Conservation (phyloP, 2,329 filamentous ascomycete genomes). For the Colletotrichum melonis region DNA sequence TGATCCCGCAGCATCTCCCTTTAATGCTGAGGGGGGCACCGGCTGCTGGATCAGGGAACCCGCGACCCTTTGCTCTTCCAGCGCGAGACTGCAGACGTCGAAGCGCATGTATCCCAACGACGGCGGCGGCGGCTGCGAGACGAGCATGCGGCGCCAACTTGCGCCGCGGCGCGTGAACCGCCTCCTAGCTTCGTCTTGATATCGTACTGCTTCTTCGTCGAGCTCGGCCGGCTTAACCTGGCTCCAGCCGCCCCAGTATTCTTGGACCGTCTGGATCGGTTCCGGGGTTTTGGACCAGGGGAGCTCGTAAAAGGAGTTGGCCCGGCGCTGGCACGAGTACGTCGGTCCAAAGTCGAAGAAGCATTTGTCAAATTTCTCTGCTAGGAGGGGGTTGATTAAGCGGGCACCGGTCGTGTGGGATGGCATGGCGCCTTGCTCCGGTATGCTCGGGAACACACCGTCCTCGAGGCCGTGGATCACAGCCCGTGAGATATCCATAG, state of each 20-base stretch:
- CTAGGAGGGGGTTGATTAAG: constrained; percentile 28
- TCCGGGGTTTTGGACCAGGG: constrained; percentile 4
- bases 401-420: not conserved
- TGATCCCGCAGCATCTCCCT: not conserved
- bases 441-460: not conserved
- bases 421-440: not conserved
- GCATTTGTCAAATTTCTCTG: constrained; percentile 27
- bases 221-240: not conserved
- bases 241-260: constrained; percentile 25
- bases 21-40: not conserved
- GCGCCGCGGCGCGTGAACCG: constrained; percentile 34
- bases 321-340: constrained; percentile 19
- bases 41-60: constrained; percentile 6
- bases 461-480: not conserved
- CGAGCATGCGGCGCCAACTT: constrained; percentile 40
- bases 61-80: constrained; percentile 4
- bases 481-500: not conserved
- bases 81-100: constrained; percentile 11
- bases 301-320: constrained; percentile 32
- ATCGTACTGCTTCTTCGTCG: not conserved
- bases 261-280: not conserved
- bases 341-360: constrained; percentile 34
- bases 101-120: constrained; percentile 21
- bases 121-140: constrained; percentile 36
- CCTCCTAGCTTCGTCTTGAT: not conserved